Evolutionary conservation across 2,329 filamentous ascomycete genomes (phyloP), one percentile per base, ranked within the genome.

Genomic region (Aureobasidium subglaciale): DNA sequence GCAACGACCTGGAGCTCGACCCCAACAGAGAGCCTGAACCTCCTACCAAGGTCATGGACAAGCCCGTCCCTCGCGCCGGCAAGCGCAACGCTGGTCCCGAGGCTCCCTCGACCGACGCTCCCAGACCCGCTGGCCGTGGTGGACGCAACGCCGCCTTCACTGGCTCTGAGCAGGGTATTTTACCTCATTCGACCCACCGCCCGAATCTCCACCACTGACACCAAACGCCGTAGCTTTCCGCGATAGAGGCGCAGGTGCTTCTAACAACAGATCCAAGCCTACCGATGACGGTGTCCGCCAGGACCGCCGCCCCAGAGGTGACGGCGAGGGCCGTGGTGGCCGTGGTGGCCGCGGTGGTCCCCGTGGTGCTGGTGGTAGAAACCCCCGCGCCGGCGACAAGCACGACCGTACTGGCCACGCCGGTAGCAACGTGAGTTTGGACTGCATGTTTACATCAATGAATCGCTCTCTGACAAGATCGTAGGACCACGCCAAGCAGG

Each of bases 161-260:
- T 70, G 88, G 88, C 70, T 95, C 85, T 75, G 92, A 96, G 73
- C 87, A 84, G 79, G 90, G 92, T 96, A 79, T 75, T 88, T 83
- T 18, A 37, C 41, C 32, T 40, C 54, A 18, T 27, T 4, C 42
- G 25, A 48, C 16, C 15, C 18, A 4, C 18, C 18, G 34, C 25
- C 34, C 6, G 11, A 10, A 25, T 27, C 10, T 24, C 20, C 18
- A 48, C 29, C 18, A 24, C 43, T 48, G 43, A 48, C 42, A 35
- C 27, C 24, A 16, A n/a, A 15, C 52, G 30, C 22, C 49, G 4
- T 66, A 96, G 91, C 89, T 71, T 93, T 90, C 86, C 89, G 88
- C 72, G 90, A 96, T 78, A 88, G 88, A 71, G 84, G 83, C 69
- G 89, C 86, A 70, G 91, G 90, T 65, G 80, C 83, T 70, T 80